These are phyloP conservation scores for Agrocybe pediades DNA, from an alignment of 768 basidiomycete genomes.

Conservation along the genomic window DNA sequence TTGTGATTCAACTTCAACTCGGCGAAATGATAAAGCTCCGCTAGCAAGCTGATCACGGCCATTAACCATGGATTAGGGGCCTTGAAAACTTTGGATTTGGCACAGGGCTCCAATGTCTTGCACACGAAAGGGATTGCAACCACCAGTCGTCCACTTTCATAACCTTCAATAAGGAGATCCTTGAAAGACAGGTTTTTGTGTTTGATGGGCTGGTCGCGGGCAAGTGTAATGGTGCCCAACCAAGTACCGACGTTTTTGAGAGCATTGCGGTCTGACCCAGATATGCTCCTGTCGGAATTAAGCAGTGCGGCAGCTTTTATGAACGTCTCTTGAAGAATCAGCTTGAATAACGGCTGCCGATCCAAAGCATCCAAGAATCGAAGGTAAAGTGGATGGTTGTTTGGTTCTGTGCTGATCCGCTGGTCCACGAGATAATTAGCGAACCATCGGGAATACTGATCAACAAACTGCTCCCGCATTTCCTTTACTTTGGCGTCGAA, in stretches of 20 bases:
- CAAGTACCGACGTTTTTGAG: constrained; percentile 96
- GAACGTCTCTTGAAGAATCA: constrained; percentile 93
- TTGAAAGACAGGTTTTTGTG: constrained; percentile 96
- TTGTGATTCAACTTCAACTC: constrained; percentile 96
- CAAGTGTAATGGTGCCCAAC: constrained; percentile 93
- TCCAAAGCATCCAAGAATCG: constrained; percentile 89
- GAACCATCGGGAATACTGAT: constrained; percentile 90
- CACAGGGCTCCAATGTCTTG: constrained; percentile 91
- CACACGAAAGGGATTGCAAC: constrained; percentile 98
- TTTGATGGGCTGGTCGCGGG: constrained; percentile 89
- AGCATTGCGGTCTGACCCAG: constrained; percentile 79
- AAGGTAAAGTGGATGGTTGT: constrained; percentile 94
- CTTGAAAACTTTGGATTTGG: constrained; percentile 89
- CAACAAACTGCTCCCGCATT: constrained; percentile 83
- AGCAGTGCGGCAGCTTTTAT: constrained; percentile 83
- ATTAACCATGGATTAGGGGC: constrained; percentile 99
- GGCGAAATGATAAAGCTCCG: constrained; percentile 96
- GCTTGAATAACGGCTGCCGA: constrained; percentile 62
- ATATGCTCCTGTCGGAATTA: constrained; percentile 89
- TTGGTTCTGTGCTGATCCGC: constrained; percentile 93
- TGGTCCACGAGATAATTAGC: constrained; percentile 97
- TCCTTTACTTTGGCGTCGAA: constrained; percentile 87
- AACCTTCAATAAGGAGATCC: constrained; percentile 95
- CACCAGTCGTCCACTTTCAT: constrained; percentile 86
- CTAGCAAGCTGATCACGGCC: constrained; percentile 89